Base-by-base conservation (phyloP, 2,329 filamentous ascomycete genomes). In the Raffaelea ambrosiae region DNA sequence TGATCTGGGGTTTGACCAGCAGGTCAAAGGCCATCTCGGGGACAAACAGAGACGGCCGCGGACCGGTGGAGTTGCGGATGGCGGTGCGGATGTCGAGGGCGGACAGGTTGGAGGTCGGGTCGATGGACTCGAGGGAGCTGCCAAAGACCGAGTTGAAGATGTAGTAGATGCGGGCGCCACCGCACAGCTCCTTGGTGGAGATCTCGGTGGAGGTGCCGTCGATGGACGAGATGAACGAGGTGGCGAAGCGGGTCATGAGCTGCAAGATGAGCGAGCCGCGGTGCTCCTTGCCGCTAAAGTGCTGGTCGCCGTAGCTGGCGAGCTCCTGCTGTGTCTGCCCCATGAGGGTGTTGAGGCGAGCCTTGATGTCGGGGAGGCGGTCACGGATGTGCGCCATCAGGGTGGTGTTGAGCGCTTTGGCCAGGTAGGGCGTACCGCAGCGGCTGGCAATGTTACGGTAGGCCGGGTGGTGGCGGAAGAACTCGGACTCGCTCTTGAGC, bases 71-170 rank as follows among this genome's bases (percentile, higher is more conserved):
- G 69, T 98, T 98, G 59, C 93, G 85, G 58, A 98, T 98, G 4
- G 93, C 93, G 13, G 93, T 98, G 63, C 93, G 81, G 56, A 98
- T 98, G 63, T 98, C 93, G 43, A 91, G 80, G 14, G 91, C 87
- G 7, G 93, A 93, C 51, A 98, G 82, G 61, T 98, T 98, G 43
- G 85, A 88, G 2, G 91, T 98, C 4, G 93, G 93, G 58, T 98
- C 91, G 57, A 98, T 95, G 20, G 89, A 86, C 64, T 98, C 93
- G 44, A 98, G 74, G 19, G 91, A 94, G 66, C 91, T 96, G 50
- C 93, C 93, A 66, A 97, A 98, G 40, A 97, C 91, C 5, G 90
- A 95, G 70, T 97, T 97, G 76, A 96, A 97, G 57, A 97, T 96
- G 69, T 97, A 96, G 71, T 97, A 97, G 61, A 97, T 96, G 51